phyloP scores from a whole-genome alignment of 129 eudicot species.

The Solidago caesia region DNA sequence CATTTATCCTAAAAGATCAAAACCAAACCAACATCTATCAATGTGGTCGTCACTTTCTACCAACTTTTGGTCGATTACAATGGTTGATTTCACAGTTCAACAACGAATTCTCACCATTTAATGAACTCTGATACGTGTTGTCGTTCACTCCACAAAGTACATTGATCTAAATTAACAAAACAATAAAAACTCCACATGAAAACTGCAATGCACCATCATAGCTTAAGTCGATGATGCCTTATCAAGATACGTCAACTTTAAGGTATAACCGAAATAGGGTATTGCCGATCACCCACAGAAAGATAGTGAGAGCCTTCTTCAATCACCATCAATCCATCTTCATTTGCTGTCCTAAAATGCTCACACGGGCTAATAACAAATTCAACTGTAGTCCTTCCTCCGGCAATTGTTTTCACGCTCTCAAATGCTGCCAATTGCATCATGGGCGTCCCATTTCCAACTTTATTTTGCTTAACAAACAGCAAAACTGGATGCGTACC shows the following conservation, averaged over 20 bases:
- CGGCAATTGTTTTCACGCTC: slow-evolving; percentile 36
- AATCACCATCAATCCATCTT: slow-evolving; percentile 70
- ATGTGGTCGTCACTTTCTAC: not conserved
- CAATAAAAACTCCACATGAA: slow-evolving; percentile 5
- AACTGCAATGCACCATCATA: slow-evolving; percentile 13
- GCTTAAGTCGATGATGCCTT: not conserved
- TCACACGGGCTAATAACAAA: slow-evolving; percentile 67
- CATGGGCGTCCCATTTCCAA: slow-evolving; percentile 36
- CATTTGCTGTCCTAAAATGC: slow-evolving; percentile 62
- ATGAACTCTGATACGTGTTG: not conserved
- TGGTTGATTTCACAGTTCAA: not conserved
- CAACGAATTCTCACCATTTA: not conserved
- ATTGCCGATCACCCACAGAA: slow-evolving; percentile 58
- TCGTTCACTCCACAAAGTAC: slow-evolving; percentile 10
- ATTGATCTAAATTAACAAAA: not conserved
- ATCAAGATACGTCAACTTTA: slow-evolving; percentile 6
- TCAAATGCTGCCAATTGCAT: slow-evolving; percentile 49
- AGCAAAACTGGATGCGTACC: slow-evolving; percentile 51
- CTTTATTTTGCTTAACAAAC: slow-evolving; percentile 38
- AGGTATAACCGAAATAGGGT: slow-evolving; percentile 36
- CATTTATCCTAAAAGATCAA: not conserved
- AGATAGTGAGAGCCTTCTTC: slow-evolving; percentile 51
- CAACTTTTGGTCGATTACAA: not conserved
- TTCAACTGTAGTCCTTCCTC: slow-evolving; percentile 37
- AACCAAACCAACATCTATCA: not conserved